Evolutionary conservation across 768 basidiomycete genomes (phyloP).

Genomic region (Russula abietina): DNA sequence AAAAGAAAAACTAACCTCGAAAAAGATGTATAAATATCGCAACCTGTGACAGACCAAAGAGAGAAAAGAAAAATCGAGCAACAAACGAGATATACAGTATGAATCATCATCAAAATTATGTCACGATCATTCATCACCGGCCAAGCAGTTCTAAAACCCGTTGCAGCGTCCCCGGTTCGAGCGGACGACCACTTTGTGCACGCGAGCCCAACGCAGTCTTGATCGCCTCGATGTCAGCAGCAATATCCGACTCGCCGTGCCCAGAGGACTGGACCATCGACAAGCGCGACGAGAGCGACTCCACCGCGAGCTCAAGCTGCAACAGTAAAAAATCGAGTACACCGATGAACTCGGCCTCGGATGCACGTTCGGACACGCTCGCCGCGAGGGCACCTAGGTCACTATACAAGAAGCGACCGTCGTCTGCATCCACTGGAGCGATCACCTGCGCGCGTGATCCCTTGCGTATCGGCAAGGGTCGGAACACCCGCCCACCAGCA

Average conservation of each 20-base stretch:
- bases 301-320: conserved; percentile 65
- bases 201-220: conserved; percentile 6
- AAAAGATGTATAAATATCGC: conserved; percentile 17
- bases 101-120: not conserved
- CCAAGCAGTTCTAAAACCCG: conserved; percentile 19
- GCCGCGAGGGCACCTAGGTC: conserved; percentile 61
- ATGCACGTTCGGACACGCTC: conserved; percentile 57
- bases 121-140: conserved; percentile 8
- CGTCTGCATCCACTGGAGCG: conserved; percentile 25
- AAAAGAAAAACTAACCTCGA: not conserved
- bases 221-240: conserved; percentile 7
- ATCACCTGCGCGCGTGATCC: conserved; percentile 20
- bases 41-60: not conserved
- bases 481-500: conserved; percentile 38
- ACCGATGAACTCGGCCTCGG: conserved; percentile 64
- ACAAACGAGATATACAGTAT: not conserved
- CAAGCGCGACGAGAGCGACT: conserved; percentile 15
- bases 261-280: not conserved
- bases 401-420: conserved; percentile 12
- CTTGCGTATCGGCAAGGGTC: conserved; percentile 20
- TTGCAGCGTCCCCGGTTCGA: conserved; percentile 17
- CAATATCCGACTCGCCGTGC: not conserved
- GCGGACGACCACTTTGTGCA: conserved; percentile 10
- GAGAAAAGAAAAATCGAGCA: not conserved
- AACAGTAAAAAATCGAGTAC: conserved; percentile 71